A percentile compares a stretch with the other conserved stretches of the same genome.
Conservation (phyloP, 345 rosid species). For the Cardamine chenopodiifolia region DNA sequence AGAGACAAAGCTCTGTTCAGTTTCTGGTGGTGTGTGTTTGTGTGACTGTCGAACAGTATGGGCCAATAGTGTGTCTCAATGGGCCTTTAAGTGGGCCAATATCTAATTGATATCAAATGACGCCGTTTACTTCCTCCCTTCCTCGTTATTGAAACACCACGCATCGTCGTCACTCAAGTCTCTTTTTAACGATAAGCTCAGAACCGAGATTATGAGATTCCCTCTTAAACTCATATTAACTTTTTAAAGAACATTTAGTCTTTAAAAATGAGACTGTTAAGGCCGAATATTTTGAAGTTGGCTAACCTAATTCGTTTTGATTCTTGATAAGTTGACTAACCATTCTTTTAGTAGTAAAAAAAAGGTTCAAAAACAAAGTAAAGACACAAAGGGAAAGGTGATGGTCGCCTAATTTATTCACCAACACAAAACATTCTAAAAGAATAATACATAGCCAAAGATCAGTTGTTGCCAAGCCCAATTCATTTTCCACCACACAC, state of each 20-base stretch:
- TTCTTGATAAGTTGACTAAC: no score
- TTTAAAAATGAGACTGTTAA: no score
- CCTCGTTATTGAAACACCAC: no score
- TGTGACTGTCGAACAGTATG: background rate
- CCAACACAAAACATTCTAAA: no score
- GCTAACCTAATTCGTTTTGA: no score
- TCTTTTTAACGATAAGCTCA: background rate
- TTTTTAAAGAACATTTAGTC: no score
- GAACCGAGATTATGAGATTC: background rate
- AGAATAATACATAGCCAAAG: background rate
- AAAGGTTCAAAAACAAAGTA: no score
- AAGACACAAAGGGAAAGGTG: no score
- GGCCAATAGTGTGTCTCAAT: background rate
- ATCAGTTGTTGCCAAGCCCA: background rate
- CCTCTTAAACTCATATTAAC: background rate
- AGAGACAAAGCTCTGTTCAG: background rate
- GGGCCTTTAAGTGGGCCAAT: background rate
- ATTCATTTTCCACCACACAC: background rate
- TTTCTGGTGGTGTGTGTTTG: slow-evolving; percentile 22
- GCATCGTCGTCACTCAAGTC: slow-evolving; percentile 10
- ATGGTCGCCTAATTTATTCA: no score
- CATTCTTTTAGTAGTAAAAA: no score
- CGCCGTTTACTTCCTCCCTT: background rate
- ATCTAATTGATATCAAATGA: background rate
- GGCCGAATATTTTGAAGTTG: no score